Percentiles rank a stretch among this genome's conserved stretches.
phyloP scores from a whole-genome alignment of 108 stramenopile genomes.

The Pelagomonas calceolata region DNA sequence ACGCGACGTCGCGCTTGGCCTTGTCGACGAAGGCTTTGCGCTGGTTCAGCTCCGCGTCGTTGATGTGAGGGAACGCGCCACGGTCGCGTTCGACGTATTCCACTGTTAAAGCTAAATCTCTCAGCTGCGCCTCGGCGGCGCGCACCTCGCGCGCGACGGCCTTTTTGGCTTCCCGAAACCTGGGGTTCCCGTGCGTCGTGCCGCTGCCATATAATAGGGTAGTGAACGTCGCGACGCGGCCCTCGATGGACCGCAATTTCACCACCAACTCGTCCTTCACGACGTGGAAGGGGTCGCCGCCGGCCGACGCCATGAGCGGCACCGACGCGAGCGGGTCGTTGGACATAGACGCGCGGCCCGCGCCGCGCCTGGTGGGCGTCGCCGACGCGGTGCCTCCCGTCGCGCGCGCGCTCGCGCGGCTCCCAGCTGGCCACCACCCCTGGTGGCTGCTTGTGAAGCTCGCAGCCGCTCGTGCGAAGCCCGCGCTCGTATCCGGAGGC shows the following conservation, averaged over 20 bases:
- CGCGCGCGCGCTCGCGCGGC: too few relatives aligned
- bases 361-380: too few relatives aligned
- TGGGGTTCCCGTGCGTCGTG: background rate
- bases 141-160: background rate
- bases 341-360: too few relatives aligned
- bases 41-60: conserved; percentile 17
- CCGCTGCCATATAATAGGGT: background rate
- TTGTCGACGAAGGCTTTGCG: conserved; percentile 23
- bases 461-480: too few relatives aligned
- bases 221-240: background rate
- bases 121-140: background rate
- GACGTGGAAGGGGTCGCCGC: background rate
- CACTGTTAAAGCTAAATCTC: background rate
- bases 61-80: conserved; percentile 22
- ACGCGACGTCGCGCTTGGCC: conserved; percentile 16
- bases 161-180: background rate
- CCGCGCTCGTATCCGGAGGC: too few relatives aligned
- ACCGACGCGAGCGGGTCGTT: too few relatives aligned
- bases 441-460: too few relatives aligned
- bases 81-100: conserved; percentile 24
- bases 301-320: too few relatives aligned
- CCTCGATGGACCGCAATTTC: background rate
- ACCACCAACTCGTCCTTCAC: background rate
- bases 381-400: too few relatives aligned
- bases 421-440: too few relatives aligned